Evolutionary conservation across 805 yeast species (phyloP).

Genomic region (Saitoella complicata): DNA sequence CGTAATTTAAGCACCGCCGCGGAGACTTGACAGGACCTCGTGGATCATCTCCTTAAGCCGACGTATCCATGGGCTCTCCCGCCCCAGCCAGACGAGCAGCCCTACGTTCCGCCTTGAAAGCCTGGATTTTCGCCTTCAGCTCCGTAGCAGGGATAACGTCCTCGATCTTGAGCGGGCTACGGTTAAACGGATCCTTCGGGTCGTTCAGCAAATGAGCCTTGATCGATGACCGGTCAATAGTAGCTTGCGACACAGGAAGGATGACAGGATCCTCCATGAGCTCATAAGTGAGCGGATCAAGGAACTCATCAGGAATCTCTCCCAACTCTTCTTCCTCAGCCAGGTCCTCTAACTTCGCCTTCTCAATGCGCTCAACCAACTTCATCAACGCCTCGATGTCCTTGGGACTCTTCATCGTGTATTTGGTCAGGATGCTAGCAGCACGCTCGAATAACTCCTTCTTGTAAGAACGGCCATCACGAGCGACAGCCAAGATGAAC

Average conservation of each 20-base stretch:
- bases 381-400: conserved; percentile 34
- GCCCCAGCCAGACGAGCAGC: conserved; percentile 20
- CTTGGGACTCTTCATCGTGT: conserved; percentile 37
- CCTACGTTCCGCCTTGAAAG: conserved; percentile 27
- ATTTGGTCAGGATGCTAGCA: conserved; percentile 40
- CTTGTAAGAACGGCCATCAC: conserved; percentile 82
- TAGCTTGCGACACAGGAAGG: conserved; percentile 73
- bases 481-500: conserved; percentile 66
- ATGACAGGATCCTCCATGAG: conserved; percentile 92
- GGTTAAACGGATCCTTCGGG: conserved; percentile 92
- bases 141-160: conserved; percentile 72
- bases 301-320: conserved; percentile 88
- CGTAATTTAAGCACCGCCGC: no score
- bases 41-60: no score
- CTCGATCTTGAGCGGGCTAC: conserved; percentile 76
- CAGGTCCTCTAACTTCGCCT: conserved; percentile 27
- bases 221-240: conserved; percentile 79
- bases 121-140: conserved; percentile 42
- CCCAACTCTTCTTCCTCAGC: conserved; percentile 57
- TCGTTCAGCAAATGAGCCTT: conserved; percentile 88
- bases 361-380: conserved; percentile 54
- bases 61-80: conserved; percentile 8
- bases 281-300: conserved; percentile 94
- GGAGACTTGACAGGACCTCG: no score
- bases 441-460: conserved; percentile 56